These are phyloP conservation scores for Hypoxylon sp. DNA, from an alignment of 2,329 filamentous ascomycete genomes.

Conservation along the genomic window DNA sequence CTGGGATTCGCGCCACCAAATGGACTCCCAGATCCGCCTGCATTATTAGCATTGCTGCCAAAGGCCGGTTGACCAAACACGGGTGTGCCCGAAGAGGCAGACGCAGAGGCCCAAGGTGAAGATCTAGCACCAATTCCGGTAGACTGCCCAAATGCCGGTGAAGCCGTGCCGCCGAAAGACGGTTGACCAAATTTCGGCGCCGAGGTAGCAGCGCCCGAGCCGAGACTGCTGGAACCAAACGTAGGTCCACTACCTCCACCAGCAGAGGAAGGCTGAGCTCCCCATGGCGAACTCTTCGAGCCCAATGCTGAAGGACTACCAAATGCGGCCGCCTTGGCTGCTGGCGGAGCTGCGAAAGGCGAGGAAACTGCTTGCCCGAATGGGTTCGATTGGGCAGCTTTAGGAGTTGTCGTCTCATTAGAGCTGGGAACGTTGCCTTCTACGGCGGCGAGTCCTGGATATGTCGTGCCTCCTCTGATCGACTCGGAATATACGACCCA, in stretches of 20 bases:
- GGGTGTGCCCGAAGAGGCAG: conserved; percentile 54
- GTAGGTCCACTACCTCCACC: conserved; percentile 47
- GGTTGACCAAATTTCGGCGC: conserved; percentile 64
- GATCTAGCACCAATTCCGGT: conserved; percentile 61
- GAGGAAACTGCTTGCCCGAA: conserved; percentile 49
- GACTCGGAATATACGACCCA: conserved; percentile 94
- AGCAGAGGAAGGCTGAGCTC: conserved; percentile 50
- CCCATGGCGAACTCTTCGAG: conserved; percentile 66
- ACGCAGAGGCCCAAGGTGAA: conserved; percentile 66
- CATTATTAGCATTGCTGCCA: conserved; percentile 48
- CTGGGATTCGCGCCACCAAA: conserved; percentile 40
- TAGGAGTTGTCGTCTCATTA: conserved; percentile 50
- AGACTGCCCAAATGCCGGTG: conserved; percentile 65
- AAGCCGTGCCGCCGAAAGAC: conserved; percentile 53
- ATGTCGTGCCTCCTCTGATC: conserved; percentile 78
- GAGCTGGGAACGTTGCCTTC: conserved; percentile 53
- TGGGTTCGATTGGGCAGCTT: conserved; percentile 49
- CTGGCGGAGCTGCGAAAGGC: conserved; percentile 58
- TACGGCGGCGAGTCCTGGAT: conserved; percentile 73
- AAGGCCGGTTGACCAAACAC: conserved; percentile 69
- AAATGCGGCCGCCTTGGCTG: conserved; percentile 58
- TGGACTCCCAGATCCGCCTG: conserved; percentile 32
- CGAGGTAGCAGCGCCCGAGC: conserved; percentile 52
- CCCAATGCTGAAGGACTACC: conserved; percentile 63
- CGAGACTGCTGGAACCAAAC: conserved; percentile 63